phyloP scores from a whole-genome alignment of 1,284 basidiomycete species.

The Takashimella koratensis region DNA sequence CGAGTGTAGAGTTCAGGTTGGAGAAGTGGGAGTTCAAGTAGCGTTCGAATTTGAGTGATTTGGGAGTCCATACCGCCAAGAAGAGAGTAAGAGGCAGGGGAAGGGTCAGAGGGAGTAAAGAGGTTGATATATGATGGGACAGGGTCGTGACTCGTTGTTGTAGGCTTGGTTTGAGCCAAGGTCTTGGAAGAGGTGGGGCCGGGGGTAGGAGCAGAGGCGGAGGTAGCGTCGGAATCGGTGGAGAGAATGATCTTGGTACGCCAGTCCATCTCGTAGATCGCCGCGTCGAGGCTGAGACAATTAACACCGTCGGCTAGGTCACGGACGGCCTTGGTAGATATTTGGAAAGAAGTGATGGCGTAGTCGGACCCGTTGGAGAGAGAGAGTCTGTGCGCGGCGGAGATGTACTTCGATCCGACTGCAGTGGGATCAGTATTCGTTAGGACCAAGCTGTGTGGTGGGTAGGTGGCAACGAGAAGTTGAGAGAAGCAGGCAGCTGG shows the following conservation, averaged over 20 bases:
- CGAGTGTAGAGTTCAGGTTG: conserved; percentile 84
- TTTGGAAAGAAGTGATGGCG: conserved; percentile 57
- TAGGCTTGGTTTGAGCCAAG: conserved; percentile 1
- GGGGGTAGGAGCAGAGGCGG: conserved; percentile 36
- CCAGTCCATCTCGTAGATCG: conserved; percentile 46
- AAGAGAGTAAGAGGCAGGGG: conserved; percentile 54
- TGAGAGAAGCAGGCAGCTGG: too few relatives aligned
- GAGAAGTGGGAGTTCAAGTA: conserved; percentile 91
- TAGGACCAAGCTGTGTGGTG: too few relatives aligned
- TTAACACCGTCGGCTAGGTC: conserved; percentile 61
- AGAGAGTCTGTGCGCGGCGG: conserved; percentile 59
- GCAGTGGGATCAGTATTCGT: background rate
- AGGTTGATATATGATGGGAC: conserved; percentile 46
- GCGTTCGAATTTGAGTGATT: conserved; percentile 81
- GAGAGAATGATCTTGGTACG: conserved; percentile 28
- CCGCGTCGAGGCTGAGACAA: conserved; percentile 33
- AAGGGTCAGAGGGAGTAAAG: conserved; percentile 36
- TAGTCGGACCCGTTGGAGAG: conserved; percentile 60
- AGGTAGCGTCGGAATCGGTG: conserved; percentile 43
- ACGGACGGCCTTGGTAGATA: conserved; percentile 53
- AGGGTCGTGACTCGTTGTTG: background rate
- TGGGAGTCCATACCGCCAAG: conserved; percentile 88
- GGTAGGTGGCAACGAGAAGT: too few relatives aligned
- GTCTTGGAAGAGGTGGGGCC: conserved; percentile 37
- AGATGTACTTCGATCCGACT: conserved; percentile 74